Percentiles rank a stretch among this genome's conserved stretches.
Conservation (phyloP, 179 eudicot genomes). For the Heliamphora pulchella region DNA sequence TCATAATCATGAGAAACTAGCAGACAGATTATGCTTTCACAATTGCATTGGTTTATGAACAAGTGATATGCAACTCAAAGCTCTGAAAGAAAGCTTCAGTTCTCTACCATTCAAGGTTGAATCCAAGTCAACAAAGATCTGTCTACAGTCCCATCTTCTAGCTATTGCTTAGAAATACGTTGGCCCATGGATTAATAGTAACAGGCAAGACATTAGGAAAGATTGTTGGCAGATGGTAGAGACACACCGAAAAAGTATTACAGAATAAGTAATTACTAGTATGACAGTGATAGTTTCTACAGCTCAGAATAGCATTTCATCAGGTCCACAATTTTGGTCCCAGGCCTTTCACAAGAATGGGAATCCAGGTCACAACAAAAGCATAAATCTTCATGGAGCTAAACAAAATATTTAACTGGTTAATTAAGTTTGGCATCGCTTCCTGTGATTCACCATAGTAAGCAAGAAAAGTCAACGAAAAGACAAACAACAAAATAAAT, state of each 20-base stretch:
- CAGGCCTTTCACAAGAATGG: not conserved
- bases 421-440: not conserved
- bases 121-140: not conserved
- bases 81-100: not conserved
- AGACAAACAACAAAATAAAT: not conserved
- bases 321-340: not conserved
- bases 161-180: not conserved
- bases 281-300: not conserved
- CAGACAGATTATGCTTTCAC: conserved; percentile 5
- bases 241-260: not conserved
- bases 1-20: not conserved
- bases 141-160: not conserved
- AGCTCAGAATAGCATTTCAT: not conserved
- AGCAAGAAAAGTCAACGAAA: not conserved
- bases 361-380: not conserved
- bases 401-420: not conserved
- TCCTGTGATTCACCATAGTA: not conserved
- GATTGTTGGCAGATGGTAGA: not conserved
- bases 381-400: not conserved
- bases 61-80: conserved; percentile 1
- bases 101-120: not conserved
- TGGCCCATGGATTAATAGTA: not conserved
- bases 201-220: no score
- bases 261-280: not conserved
- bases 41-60: not conserved